These are phyloP conservation scores for Ustilago curta DNA, from an alignment of 1,284 basidiomycete species.

Conservation along the genomic window DNA sequence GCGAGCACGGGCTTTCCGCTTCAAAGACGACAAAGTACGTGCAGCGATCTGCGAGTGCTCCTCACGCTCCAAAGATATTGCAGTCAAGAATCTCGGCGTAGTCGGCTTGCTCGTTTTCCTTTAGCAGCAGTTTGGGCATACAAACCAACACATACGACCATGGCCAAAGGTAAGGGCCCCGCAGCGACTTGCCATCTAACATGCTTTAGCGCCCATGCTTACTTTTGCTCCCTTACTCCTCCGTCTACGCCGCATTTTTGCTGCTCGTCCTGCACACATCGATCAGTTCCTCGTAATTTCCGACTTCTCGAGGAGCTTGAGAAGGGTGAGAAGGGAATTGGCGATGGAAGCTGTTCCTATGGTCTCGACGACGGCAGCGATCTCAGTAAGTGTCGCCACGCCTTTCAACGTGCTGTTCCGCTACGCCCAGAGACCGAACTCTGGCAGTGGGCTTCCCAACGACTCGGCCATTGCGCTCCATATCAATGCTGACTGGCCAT, in stretches of 20 bases:
- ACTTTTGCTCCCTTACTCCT: background rate
- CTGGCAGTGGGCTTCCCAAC: background rate
- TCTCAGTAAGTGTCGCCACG: constrained; percentile 55
- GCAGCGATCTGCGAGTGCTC: background rate
- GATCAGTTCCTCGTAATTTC: constrained; percentile 92
- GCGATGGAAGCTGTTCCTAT: constrained; percentile 96
- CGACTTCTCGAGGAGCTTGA: constrained; percentile 90
- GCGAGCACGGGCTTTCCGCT: too few relatives aligned
- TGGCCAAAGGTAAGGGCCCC: constrained; percentile 34
- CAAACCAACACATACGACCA: constrained; percentile 4
- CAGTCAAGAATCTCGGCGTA: background rate
- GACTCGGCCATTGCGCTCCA: too few relatives aligned
- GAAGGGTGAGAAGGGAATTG: constrained; percentile 99
- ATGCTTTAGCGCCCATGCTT: background rate
- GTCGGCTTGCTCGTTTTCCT: background rate
- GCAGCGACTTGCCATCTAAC: background rate
- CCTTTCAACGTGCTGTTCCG: background rate
- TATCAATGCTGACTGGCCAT: background rate
- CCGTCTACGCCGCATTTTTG: background rate
- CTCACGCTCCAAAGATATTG: background rate
- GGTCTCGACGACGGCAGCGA: constrained; percentile 72
- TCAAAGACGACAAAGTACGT: too few relatives aligned
- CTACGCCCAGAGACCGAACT: background rate
- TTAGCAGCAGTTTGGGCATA: constrained; percentile 1
- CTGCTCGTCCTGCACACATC: background rate